Percentiles rank a stretch among this genome's conserved stretches.
Evolutionary conservation across 108 stramenopile species (phyloP).

Genomic region (Skeletonema marinoi): DNA sequence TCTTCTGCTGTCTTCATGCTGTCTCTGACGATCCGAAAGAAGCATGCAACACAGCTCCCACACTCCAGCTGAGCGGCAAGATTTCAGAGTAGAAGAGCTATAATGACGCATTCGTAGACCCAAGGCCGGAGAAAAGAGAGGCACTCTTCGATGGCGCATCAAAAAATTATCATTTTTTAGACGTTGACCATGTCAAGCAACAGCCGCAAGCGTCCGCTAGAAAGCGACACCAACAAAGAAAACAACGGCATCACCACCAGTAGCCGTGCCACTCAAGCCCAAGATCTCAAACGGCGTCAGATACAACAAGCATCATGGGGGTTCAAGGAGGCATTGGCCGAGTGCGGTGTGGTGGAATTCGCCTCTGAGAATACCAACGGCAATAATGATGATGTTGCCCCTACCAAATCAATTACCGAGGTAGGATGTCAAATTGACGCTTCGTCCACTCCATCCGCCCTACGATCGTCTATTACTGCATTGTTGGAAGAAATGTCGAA

Average conservation of each 20-base stretch:
- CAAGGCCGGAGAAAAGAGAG: too few species aligned
- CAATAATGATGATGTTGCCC: slow-evolving; percentile 4
- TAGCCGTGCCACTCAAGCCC: slow-evolving; percentile 1
- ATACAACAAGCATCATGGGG: slow-evolving; percentile 40
- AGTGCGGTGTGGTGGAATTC: slow-evolving; percentile 35
- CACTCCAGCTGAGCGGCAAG: too few species aligned
- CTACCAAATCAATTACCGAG: neutral
- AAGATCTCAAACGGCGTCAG: slow-evolving; percentile 35
- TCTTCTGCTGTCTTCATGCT: too few species aligned
- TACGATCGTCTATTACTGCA: slow-evolving; percentile 22
- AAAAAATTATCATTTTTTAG: neutral
- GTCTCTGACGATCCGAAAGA: too few species aligned
- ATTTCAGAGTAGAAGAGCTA: too few species aligned
- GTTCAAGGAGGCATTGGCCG: slow-evolving; percentile 43
- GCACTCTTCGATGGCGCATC: neutral
- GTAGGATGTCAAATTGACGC: slow-evolving; percentile 34
- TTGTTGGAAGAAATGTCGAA: slow-evolving; percentile 25
- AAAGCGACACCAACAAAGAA: neutral
- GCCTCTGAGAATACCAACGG: neutral
- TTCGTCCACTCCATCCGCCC: slow-evolving; percentile 12
- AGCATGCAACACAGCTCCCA: too few species aligned
- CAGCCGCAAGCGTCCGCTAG: slow-evolving; percentile 7
- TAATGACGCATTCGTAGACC: too few species aligned
- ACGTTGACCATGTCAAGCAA: neutral
- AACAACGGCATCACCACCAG: neutral